phyloP scores from a whole-genome alignment of 805 yeast species.

The Vanderwaltozyma yarrowii region DNA sequence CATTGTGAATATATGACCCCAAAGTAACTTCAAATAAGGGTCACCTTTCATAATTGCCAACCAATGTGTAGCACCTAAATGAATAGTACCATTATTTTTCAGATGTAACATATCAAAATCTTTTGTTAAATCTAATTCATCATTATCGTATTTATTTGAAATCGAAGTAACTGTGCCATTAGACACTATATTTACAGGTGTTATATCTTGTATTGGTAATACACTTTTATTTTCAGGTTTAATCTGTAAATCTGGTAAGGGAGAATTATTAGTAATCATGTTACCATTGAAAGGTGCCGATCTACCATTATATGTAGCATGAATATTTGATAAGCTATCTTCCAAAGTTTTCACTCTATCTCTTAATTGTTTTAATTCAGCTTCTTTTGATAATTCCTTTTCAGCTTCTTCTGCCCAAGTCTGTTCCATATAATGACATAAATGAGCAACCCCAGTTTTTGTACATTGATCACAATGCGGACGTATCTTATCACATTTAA shows the following conservation, averaged over 20 bases:
- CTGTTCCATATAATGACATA: slow-evolving; percentile 49
- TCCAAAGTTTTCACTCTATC: slow-evolving; percentile 45
- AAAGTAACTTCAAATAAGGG: slow-evolving; percentile 42
- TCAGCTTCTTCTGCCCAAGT: slow-evolving; percentile 46
- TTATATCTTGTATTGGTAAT: neutral
- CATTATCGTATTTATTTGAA: slow-evolving; percentile 20
- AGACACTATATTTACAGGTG: too few species aligned
- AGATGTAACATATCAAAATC: slow-evolving; percentile 37
- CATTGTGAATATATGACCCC: slow-evolving; percentile 39
- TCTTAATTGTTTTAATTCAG: slow-evolving; percentile 44
- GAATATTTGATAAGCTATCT: slow-evolving; percentile 19
- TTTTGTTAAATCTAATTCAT: slow-evolving; percentile 31
- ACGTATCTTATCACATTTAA: slow-evolving; percentile 39
- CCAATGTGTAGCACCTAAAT: slow-evolving; percentile 48
- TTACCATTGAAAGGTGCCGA: too few species aligned
- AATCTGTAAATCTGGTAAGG: too few species aligned
- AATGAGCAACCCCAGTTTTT: slow-evolving; percentile 48
- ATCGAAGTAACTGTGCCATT: too few species aligned
- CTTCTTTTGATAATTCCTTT: slow-evolving; percentile 37
- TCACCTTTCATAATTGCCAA: slow-evolving; percentile 50
- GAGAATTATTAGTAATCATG: too few species aligned
- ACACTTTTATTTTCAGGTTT: neutral
- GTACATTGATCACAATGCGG: slow-evolving; percentile 50
- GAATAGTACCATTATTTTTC: slow-evolving; percentile 34
- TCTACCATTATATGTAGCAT: neutral